phyloP scores from a whole-genome alignment of 192 early-diverging fungal genomes.

The Martensiomyces pterosporus region DNA sequence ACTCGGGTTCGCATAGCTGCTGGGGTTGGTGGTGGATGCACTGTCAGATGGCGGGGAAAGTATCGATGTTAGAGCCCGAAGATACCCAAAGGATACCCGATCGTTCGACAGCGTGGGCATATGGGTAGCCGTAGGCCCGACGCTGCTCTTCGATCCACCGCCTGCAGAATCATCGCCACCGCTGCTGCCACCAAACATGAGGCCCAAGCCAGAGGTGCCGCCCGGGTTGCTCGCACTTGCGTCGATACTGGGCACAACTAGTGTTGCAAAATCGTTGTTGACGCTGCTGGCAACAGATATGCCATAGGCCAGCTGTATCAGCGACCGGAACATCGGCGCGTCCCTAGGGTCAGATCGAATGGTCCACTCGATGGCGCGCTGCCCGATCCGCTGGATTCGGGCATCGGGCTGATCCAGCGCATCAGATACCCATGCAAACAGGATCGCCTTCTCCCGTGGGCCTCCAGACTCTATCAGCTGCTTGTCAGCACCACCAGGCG shows the following conservation, averaged over 20 bases:
- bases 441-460: conserved; percentile 32
- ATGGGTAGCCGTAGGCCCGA: neutral
- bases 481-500: conserved; percentile 1
- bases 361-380: conserved; percentile 43
- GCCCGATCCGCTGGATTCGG: conserved; percentile 30
- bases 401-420: conserved; percentile 24
- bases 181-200: conserved; percentile 23
- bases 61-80: conserved; percentile 23
- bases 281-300: conserved; percentile 24
- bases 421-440: conserved; percentile 46
- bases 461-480: conserved; percentile 27
- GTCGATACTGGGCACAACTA: no score
- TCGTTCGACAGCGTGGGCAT: conserved; percentile 10
- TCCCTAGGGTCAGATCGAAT: conserved; percentile 20
- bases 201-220: conserved; percentile 23
- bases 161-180: conserved; percentile 1
- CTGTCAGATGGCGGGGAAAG: conserved; percentile 1
- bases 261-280: conserved; percentile 18
- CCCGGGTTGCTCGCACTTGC: neutral
- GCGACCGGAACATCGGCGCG: conserved; percentile 29
- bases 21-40: neutral
- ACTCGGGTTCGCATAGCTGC: neutral
- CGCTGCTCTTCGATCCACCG: neutral
- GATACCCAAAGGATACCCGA: conserved; percentile 28
- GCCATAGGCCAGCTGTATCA: conserved; percentile 44